Base-by-base conservation (phyloP, 2,329 filamentous ascomycete species). In the Chrysosporium queenslandicum region DNA sequence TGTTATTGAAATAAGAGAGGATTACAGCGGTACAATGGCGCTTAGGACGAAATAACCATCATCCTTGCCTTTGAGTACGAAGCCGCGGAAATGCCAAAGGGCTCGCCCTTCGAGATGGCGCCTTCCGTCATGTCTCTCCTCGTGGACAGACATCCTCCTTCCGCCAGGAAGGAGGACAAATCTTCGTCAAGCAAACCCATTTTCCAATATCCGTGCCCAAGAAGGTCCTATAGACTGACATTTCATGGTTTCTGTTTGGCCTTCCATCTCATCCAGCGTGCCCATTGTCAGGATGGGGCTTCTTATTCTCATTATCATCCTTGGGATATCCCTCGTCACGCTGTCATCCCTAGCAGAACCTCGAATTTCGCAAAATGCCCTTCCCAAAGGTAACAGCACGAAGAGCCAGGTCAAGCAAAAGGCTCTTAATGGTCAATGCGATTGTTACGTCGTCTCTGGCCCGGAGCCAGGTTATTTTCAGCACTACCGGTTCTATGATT, bases 401-500 rank as follows among this genome's bases (percentile, higher is more conserved):
- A 34, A 3, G 7, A 8, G 8, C 14, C 16, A n/a, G 18, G n/a
- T 34, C 43, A 36, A 23, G 18, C 29, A 21, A 34, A 21, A 46
- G 14, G 18, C 4, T 36, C 20, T 18, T 12, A 25, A 48, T 12
- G 48, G 58, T 29, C 61, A 70, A 41, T 76, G 74, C 56, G 68
- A 72, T 50, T 76, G 74, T 63, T 77, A 75, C 55, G 64, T 71
- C 7, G 66, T 76, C 25, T 67, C 69, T 1, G 66, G 67, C 4
- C 58, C 69, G 2, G 64, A 69, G 7, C 69, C 70, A 16, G 64
- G 67, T 5, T 75, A 74, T 61, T 77, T 77, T 58, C 68, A 73
- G 43, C 68, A 76, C 61, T 72, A 77, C 65, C 70, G 69, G 47
- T 72, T 77, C 60, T 77, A 69, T 65, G 74, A 77, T 61, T 77